phyloP scores from a whole-genome alignment of 495 filamentous ascomycete species.

The Penicillium nucicola region DNA sequence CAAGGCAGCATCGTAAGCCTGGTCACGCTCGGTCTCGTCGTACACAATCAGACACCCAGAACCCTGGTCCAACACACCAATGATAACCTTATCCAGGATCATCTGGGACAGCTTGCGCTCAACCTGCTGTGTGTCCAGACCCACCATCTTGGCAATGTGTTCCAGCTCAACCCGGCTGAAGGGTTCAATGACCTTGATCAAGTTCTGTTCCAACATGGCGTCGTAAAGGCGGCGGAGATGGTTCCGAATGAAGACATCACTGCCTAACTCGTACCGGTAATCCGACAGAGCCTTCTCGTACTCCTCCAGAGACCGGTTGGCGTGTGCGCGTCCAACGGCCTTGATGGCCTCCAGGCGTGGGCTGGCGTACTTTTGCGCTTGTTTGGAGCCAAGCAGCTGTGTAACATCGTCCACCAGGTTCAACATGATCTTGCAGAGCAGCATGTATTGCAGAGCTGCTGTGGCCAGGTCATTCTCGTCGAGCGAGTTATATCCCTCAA shows the following conservation, averaged over 20 bases:
- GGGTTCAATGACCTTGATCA: slow-evolving; percentile 98
- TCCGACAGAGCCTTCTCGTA: slow-evolving; percentile 88
- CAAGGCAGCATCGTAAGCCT: slow-evolving; percentile 90
- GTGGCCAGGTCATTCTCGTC: slow-evolving; percentile 83
- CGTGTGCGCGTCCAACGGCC: slow-evolving; percentile 90
- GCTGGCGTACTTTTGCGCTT: slow-evolving; percentile 92
- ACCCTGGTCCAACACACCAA: slow-evolving; percentile 96
- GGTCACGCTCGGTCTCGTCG: slow-evolving; percentile 89
- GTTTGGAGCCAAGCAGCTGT: slow-evolving; percentile 86
- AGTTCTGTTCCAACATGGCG: slow-evolving; percentile 97
- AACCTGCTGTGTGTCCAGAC: slow-evolving; percentile 92
- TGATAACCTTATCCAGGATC: slow-evolving; percentile 98
- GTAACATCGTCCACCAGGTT: slow-evolving; percentile 96
- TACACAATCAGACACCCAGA: slow-evolving; percentile 94
- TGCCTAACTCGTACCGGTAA: slow-evolving; percentile 88
- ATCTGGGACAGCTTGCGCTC: slow-evolving; percentile 98
- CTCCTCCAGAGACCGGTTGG: slow-evolving; percentile 90
- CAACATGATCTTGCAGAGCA: slow-evolving; percentile 99
- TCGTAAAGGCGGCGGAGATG: slow-evolving; percentile 94
- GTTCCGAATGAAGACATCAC: slow-evolving; percentile 90
- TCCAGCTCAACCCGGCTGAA: slow-evolving; percentile 95
- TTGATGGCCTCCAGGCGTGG: slow-evolving; percentile 97
- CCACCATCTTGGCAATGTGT: slow-evolving; percentile 96
- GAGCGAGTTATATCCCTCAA: slow-evolving; percentile 93
- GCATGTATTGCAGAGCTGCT: slow-evolving; percentile 96